A percentile compares a stretch with the other conserved stretches of the same genome.
Evolutionary conservation across 306 rosid species (phyloP).

Genomic region (Cucurbita argyrosperma): DNA sequence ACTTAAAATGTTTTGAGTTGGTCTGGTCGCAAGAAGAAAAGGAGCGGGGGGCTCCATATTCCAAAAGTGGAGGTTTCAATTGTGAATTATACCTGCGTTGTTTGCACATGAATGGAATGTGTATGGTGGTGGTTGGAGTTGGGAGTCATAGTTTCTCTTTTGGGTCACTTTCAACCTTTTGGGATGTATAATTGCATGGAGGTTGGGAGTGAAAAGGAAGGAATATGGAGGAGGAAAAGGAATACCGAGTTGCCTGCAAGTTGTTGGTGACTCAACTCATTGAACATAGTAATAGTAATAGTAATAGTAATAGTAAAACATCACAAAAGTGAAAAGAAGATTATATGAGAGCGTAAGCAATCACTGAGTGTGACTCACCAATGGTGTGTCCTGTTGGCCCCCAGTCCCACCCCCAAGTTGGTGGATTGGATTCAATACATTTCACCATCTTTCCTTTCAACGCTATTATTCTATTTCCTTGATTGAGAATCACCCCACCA

Average conservation of each 20-base stretch:
- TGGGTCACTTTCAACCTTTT: slow-evolving; percentile 13
- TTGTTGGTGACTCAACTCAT: slow-evolving; percentile 11
- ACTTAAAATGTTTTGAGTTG: neutral
- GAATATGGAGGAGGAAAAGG: neutral
- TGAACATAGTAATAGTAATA: neutral
- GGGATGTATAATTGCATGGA: neutral
- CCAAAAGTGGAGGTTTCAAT: slow-evolving; percentile 1
- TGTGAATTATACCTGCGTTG: neutral
- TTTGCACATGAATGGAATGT: slow-evolving; percentile 3
- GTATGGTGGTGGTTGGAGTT: slow-evolving; percentile 33
- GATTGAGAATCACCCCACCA: neutral
- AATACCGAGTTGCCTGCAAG: neutral
- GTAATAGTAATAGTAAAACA: neutral
- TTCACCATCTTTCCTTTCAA: slow-evolving; percentile 16
- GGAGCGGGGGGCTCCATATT: neutral
- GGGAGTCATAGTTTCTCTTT: neutral
- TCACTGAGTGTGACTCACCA: slow-evolving; percentile 38
- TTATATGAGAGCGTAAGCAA: slow-evolving; percentile 12
- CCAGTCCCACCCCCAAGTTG: slow-evolving; percentile 23
- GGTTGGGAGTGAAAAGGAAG: neutral
- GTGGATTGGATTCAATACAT: slow-evolving; percentile 52
- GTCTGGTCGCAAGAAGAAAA: no score
- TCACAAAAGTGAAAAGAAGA: neutral
- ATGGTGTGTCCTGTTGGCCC: slow-evolving; percentile 2
- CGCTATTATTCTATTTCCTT: neutral